phyloP scores from a whole-genome alignment of 257 asterid species.

The Scutellaria baicalensis region DNA sequence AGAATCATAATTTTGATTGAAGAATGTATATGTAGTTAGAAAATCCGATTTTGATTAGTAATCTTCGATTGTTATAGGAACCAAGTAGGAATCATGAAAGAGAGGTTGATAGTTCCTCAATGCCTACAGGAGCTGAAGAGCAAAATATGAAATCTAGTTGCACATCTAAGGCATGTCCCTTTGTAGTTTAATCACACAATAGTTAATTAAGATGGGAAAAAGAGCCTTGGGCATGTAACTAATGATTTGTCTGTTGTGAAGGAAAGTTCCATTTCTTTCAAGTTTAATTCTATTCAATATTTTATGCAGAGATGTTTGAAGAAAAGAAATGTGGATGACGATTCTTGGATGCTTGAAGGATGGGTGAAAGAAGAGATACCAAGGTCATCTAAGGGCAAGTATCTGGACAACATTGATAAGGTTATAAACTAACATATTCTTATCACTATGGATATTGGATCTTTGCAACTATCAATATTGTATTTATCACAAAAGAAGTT shows the following conservation, averaged over 20 bases:
- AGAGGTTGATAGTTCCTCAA: too few relatives aligned
- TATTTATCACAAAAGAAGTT: background rate
- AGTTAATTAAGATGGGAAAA: too few relatives aligned
- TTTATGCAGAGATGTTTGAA: background rate
- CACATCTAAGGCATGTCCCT: too few relatives aligned
- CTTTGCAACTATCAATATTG: background rate
- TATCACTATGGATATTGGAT: background rate
- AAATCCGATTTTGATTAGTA: too few relatives aligned
- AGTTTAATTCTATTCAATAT: background rate
- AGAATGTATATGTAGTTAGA: background rate
- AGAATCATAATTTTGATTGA: background rate
- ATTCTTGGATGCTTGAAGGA: conserved; percentile 10
- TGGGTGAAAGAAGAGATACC: background rate
- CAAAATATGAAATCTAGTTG: too few relatives aligned
- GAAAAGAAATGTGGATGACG: background rate
- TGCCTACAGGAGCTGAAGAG: too few relatives aligned
- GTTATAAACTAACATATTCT: background rate
- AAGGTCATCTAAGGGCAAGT: background rate
- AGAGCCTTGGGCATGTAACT: too few relatives aligned
- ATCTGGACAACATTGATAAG: conserved; percentile 1
- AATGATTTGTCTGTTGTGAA: too few relatives aligned
- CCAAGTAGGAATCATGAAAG: background rate
- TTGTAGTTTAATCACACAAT: too few relatives aligned
- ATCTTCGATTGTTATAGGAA: background rate
- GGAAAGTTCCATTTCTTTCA: too few relatives aligned